These are phyloP conservation scores for Nakaseomyces nivariensis DNA, from an alignment of 1,139 yeast species.

Conservation along the genomic window DNA sequence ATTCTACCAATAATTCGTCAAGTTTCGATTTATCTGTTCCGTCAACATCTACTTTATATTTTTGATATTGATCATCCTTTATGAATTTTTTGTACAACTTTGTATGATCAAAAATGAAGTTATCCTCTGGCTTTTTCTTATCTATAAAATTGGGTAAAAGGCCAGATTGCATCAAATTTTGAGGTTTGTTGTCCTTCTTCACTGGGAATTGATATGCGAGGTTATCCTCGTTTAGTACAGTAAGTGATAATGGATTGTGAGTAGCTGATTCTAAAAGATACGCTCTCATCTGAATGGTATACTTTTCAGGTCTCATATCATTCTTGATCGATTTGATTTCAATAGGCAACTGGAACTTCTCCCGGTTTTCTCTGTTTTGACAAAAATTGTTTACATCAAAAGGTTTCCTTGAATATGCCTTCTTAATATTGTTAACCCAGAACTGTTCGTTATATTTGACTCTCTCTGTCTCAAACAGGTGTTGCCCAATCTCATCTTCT, in stretches of 20 bases:
- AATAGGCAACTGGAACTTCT: slow-evolving; percentile 12
- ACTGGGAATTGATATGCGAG: slow-evolving; percentile 14
- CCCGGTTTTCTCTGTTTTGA: not conserved
- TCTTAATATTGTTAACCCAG: slow-evolving; percentile 9
- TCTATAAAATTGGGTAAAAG: slow-evolving; percentile 7
- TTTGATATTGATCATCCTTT: slow-evolving; percentile 6
- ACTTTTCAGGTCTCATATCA: slow-evolving; percentile 23
- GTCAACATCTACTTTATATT: slow-evolving; percentile 9
- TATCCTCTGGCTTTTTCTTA: slow-evolving; percentile 4
- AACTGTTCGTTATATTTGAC: slow-evolving; percentile 10
- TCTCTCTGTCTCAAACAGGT: slow-evolving; percentile 8
- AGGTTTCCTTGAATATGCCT: slow-evolving; percentile 5
- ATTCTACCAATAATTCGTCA: slow-evolving; percentile 11
- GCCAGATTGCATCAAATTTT: slow-evolving; percentile 17
- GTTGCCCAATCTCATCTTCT: slow-evolving; percentile 11
- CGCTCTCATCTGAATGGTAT: slow-evolving; percentile 18
- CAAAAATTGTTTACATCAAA: slow-evolving; percentile 3
- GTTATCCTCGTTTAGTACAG: slow-evolving; percentile 14
- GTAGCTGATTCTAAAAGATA: slow-evolving; percentile 11
- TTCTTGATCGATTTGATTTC: slow-evolving; percentile 10
- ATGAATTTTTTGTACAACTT: slow-evolving; percentile 14
- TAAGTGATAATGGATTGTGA: slow-evolving; percentile 19
- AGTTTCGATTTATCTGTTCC: slow-evolving; percentile 8
- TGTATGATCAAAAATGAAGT: slow-evolving; percentile 17
- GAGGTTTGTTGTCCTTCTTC: slow-evolving; percentile 7